Conservation (phyloP, 495 filamentous ascomycete genomes). For the Tuber brumale region DNA sequence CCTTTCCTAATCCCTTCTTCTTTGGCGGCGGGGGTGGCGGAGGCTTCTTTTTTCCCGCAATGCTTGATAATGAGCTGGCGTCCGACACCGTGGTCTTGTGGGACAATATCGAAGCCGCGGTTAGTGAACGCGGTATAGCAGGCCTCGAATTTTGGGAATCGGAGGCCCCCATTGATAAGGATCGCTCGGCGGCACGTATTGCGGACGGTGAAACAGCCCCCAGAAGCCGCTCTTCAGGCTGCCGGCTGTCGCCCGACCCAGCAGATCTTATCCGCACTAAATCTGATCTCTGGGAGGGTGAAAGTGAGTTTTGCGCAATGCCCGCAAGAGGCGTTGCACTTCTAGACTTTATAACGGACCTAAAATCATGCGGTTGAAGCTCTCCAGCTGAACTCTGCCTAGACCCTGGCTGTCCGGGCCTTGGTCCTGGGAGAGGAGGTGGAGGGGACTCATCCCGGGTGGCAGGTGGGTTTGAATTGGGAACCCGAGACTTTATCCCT, state of each 20-base stretch:
- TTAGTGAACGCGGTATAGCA: conserved; percentile 13
- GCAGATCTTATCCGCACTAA: conserved; percentile 3
- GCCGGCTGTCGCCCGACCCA: neutral
- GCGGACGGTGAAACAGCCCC: neutral
- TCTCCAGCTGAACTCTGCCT: neutral
- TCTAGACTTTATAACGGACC: conserved; percentile 19
- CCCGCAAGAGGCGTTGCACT: conserved; percentile 24
- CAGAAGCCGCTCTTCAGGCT: neutral
- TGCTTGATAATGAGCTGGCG: conserved; percentile 15
- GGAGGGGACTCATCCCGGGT: conserved; percentile 38
- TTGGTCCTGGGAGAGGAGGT: conserved; percentile 37
- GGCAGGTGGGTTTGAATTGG: conserved; percentile 20
- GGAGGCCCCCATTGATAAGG: neutral
- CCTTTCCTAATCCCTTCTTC: conserved; percentile 45
- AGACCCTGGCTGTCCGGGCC: conserved; percentile 14
- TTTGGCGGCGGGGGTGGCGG: conserved; percentile 67
- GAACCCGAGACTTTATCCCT: conserved; percentile 11
- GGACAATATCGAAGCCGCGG: conserved; percentile 33
- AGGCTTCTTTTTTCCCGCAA: conserved; percentile 57
- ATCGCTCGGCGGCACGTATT: neutral
- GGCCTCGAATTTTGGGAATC: conserved; percentile 10
- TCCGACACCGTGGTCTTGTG: conserved; percentile 38
- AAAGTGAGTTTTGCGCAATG: conserved; percentile 11
- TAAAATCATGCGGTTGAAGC: conserved; percentile 10
- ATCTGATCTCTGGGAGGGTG: neutral